Base-by-base conservation (phyloP, 495 filamentous ascomycete species). In the Penicillium silybi region DNA sequence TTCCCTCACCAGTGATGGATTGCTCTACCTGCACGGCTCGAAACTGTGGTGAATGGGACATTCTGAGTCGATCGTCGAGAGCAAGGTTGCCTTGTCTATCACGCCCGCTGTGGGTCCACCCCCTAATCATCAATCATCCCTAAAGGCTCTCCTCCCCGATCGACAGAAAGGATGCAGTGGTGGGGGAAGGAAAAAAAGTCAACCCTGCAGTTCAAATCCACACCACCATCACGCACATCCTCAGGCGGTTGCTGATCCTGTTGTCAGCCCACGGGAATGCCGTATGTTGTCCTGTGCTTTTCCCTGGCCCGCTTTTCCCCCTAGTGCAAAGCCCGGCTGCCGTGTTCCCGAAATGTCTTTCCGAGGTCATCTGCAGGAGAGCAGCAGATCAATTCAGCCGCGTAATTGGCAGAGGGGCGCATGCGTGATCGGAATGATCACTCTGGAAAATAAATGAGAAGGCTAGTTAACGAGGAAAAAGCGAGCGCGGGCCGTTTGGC, bases 221-320 rank as follows among this genome's bases (percentile, higher is more conserved):
- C 19, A 37, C 32, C 32, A 3, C 32, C 9, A 35, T 35, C 32
- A 11, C 3, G 15, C 32, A 10, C 2, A 35, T 3, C 32, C 8
- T 11, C 32, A 35, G 52, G 46, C 19, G 38, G 44, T 7, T 42
- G 52, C 19, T 49, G 52, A 54, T 54, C 52, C 15, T 35, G 57
- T 53, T 53, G 49, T 23, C 22, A 23, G 22, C 22, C 22, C 22
- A 23, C 57, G 59, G 51, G 52, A 57, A 65, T 63, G 51, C 56
- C 54, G 62, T 39, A 42, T 46, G 44, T 58, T 62, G 58, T 50
- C 58, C 58, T 53, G 50, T 64, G 59, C 59, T 57, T 13, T 13
- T 32, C 27, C 48, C 26, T 55, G 49, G 50, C 47, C 56, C 55
- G 46, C 46, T 59, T 53, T 57, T 56, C 13, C 44, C 32, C 47